Conservation (phyloP, 305 asterid genomes). For the Fraxinus nigra region DNA sequence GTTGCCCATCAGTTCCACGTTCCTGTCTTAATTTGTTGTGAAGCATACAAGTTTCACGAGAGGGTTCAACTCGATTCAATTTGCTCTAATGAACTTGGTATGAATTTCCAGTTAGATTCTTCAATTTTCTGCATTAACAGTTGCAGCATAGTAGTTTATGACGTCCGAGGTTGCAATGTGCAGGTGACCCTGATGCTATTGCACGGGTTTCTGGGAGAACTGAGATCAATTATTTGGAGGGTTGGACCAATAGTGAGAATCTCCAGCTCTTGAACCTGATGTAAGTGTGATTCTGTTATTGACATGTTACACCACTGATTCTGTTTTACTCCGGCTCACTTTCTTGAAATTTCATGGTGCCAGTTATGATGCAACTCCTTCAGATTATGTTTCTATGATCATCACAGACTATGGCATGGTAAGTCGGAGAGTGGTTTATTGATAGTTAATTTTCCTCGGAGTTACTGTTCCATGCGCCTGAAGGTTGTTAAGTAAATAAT, state of each 20-base stretch:
- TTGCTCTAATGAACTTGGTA: conserved; percentile 91
- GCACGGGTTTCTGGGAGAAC: conserved; percentile 67
- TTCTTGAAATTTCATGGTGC: conserved; percentile 28
- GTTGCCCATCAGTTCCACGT: conserved; percentile 86
- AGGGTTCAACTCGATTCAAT: conserved; percentile 96
- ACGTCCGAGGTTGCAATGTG: conserved; percentile 22
- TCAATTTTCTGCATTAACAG: neutral
- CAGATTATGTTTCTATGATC: conserved; percentile 81
- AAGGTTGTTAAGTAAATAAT: neutral
- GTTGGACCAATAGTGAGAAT: conserved; percentile 63
- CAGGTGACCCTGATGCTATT: conserved; percentile 79
- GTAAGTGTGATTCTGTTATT: conserved; percentile 40
- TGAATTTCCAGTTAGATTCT: conserved; percentile 5
- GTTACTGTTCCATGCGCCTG: neutral
- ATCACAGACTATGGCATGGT: conserved; percentile 93
- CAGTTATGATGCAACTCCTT: conserved; percentile 89
- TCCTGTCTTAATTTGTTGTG: conserved; percentile 91
- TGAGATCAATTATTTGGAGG: conserved; percentile 53
- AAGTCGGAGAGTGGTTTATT: conserved; percentile 29
- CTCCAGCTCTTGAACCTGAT: conserved; percentile 71
- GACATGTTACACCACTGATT: conserved; percentile 1
- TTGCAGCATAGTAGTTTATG: conserved; percentile 22
- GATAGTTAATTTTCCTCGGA: neutral
- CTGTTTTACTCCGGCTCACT: conserved; percentile 18
- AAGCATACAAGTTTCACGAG: conserved; percentile 95